phyloP scores from a whole-genome alignment of 176 grass and related monocot genomes.

The Oryza officinalis region DNA sequence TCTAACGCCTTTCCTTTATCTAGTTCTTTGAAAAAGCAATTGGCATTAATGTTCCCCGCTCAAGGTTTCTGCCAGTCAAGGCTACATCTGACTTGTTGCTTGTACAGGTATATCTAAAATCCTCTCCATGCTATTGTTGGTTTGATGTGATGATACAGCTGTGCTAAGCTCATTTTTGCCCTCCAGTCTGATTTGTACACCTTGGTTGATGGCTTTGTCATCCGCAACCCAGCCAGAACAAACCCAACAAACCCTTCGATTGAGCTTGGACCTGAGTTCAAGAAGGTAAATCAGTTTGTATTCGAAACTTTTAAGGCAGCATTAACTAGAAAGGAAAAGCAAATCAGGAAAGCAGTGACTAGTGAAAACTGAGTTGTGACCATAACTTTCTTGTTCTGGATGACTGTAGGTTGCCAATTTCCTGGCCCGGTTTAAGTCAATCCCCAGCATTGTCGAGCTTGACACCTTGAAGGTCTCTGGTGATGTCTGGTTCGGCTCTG shows the following conservation, averaged over 20 bases:
- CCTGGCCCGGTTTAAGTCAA: slow-evolving; percentile 85
- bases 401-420: slow-evolving; percentile 74
- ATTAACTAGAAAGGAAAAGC: not conserved
- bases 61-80: slow-evolving; percentile 95
- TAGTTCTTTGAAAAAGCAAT: slow-evolving; percentile 97
- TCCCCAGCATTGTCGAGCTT: slow-evolving; percentile 97
- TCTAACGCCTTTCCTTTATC: slow-evolving; percentile 26
- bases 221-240: slow-evolving; percentile 74
- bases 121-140: slow-evolving; percentile 16
- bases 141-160: not conserved
- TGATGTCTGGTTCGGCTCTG: slow-evolving; percentile 86
- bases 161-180: slow-evolving; percentile 31
- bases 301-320: not conserved
- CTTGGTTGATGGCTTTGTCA: slow-evolving; percentile 92
- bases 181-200: slow-evolving; percentile 96
- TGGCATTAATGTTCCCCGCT: slow-evolving; percentile 80
- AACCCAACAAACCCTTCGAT: slow-evolving; percentile 84
- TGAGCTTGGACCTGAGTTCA: slow-evolving; percentile 95
- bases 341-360: not conserved
- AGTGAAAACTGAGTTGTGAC: not conserved
- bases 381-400: not conserved
- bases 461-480: slow-evolving; percentile 96
- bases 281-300: slow-evolving; percentile 63
- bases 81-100: slow-evolving; percentile 97
- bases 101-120: slow-evolving; percentile 72